phyloP scores from a whole-genome alignment of 75 land plant species.

The Selaginella tamariscina region DNA sequence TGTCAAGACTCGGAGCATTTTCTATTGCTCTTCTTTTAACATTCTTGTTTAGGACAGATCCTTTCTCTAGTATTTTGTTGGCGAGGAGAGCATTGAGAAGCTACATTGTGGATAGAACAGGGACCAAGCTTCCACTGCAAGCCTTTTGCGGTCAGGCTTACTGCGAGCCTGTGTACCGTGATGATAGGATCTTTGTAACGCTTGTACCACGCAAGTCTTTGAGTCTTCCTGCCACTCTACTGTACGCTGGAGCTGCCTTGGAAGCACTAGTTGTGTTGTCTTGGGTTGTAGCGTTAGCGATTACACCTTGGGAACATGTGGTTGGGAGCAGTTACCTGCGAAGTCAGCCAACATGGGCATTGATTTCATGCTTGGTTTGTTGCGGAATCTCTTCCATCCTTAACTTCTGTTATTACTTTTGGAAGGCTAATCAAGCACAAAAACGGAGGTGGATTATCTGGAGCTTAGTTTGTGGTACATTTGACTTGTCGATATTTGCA shows the following conservation, averaged over 20 bases:
- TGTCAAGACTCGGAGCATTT: constrained; percentile 2
- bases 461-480: not conserved
- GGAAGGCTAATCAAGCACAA: not conserved
- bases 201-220: constrained; percentile 2
- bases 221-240: no score
- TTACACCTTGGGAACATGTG: not conserved
- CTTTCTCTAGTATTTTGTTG: not conserved
- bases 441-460: not conserved
- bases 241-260: not conserved
- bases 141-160: not conserved
- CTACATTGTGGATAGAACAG: not conserved
- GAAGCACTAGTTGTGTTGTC: not conserved
- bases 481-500: not conserved
- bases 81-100: constrained; percentile 1
- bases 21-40: not conserved
- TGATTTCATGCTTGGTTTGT: constrained; percentile 1
- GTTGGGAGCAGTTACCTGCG: constrained; percentile 13
- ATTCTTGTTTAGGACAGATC: not conserved
- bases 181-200: not conserved
- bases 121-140: not conserved
- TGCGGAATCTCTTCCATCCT: not conserved
- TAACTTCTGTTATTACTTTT: constrained; percentile 6
- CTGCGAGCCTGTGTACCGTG: not conserved
- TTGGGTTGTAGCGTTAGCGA: not conserved
- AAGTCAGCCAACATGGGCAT: not conserved